phyloP scores from a whole-genome alignment of 345 rosid species.

The Kernera saxatilis region DNA sequence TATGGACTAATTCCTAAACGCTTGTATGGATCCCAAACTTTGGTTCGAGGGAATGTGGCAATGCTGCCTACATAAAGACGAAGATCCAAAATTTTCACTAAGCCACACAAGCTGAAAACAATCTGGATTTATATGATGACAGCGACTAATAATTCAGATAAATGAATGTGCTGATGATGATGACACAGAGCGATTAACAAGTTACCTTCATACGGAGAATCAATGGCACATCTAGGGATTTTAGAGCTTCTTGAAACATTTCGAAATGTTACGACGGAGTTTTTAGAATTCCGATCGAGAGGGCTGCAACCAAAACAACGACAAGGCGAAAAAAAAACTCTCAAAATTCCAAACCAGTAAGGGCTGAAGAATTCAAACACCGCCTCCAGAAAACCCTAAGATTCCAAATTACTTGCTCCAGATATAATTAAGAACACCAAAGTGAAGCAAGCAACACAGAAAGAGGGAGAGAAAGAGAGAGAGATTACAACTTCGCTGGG shows the following conservation, averaged over 20 bases:
- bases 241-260: slow-evolving; percentile 30
- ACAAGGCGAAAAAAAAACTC: neutral
- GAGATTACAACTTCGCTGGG: slow-evolving; percentile 38
- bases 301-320: slow-evolving; percentile 19
- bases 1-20: slow-evolving; percentile 67
- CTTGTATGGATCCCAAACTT: slow-evolving; percentile 83
- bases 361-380: neutral
- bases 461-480: neutral
- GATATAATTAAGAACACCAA: neutral
- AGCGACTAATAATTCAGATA: too few relatives aligned
- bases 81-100: neutral
- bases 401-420: neutral
- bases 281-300: slow-evolving; percentile 6
- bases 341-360: neutral
- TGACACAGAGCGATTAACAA: neutral
- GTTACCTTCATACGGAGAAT: slow-evolving; percentile 65
- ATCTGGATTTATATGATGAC: too few relatives aligned
- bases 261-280: slow-evolving; percentile 10
- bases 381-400: neutral
- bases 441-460: neutral
- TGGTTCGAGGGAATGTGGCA: slow-evolving; percentile 58
- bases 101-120: neutral
- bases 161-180: too few relatives aligned
- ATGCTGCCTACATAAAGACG: slow-evolving; percentile 41
- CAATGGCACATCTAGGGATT: slow-evolving; percentile 46